Base-by-base conservation (phyloP, 2,329 filamentous ascomycete genomes). In the Penicillium palitans region DNA sequence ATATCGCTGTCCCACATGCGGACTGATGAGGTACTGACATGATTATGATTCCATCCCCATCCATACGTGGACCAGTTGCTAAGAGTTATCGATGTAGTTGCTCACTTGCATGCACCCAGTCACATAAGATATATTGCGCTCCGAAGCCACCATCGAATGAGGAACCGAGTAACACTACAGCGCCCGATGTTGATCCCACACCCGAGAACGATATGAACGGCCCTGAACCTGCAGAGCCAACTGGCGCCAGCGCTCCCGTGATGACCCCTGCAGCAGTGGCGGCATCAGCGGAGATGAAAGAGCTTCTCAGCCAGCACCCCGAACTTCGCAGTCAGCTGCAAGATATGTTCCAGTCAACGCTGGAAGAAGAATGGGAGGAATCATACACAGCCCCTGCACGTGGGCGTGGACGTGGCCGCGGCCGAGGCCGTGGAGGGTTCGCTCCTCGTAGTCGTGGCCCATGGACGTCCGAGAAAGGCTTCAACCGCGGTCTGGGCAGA, bases 81-180 rank as follows among this genome's bases (percentile, higher is more conserved):
- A 41, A 59, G 19, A 10, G 15, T 46, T 49, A 24, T 56, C 12
- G 10, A 44, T 29, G 4, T 61, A 80, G 79, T 61, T 81, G 79
- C 56, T 81, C 79, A 10, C 72, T 81, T 39, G 70, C 66, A 33
- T 81, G 79, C 64, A 77, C 76, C 39, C 75, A 79, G 54, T 68
- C 72, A 6, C 78, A 80, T 64, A 79, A 79, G 64, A 71, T 72
- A 19, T 74, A 74, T 57, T 80, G 78, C 60, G 67, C 69, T 21
- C 72, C 74, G n/a, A 70, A 70, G 61, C 55, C 62, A 19, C 59
- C 61, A 24, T 50, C 64, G 21, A 63, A 57, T 48, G 55, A 61
- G 37, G 61, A 65, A 33, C 37, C 61, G 29, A 56, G 59, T 42
- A 54, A 59, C 12, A 55, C 60, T 54, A 29, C 51, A n/a, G 40